Evolutionary conservation across 306 rosid species (phyloP), one percentile per base, ranked within the genome.

Genomic region (Vigna angularis): DNA sequence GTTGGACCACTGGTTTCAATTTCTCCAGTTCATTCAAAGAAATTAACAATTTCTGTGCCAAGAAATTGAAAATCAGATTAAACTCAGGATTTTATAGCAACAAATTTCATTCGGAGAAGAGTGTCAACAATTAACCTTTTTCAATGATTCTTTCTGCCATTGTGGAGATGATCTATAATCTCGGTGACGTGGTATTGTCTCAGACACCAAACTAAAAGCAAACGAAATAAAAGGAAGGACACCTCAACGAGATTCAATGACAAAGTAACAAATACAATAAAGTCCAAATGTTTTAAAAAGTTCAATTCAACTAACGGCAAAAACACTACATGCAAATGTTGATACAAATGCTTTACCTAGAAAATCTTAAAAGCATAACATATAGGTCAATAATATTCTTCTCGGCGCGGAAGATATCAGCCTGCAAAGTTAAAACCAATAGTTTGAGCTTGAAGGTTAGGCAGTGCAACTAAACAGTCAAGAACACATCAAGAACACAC

Each of bases 301-400:
- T 49, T 36, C 64, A 66, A 26, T 49, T 47, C 64, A 36, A 78
- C 78, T 32, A 13, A 61, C 66, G 53, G 14, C 30, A 72, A 48
- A 44, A 38, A 68, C 34, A 38, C 16, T 45, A 15, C 30, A 50
- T 17, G 71, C 32, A 75, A 78, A 75, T 12, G 71, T 7, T 6
- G 56, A 56, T 34, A 62, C 44, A 44, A 2, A 63, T 68, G 55
- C 14, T 48, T 66, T 89, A 95, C 98, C 98, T 89, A 68, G 98
- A 95, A 86, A 85, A 95, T 75, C 98, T 86, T 76, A 95, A 87
- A 70, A 95, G 97, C 98, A 95, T 92, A 59, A 91, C 89, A 73
- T 95, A 95, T 55, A 95, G 91, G 85, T 95, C 98, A 64, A 95
- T 85, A 61, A 88, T 83, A 87, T 91, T 95, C 84, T 76, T 91